Percentiles rank a stretch among this genome's conserved stretches.
phyloP scores from a whole-genome alignment of 345 rosid species.

The Lepidium africanum region DNA sequence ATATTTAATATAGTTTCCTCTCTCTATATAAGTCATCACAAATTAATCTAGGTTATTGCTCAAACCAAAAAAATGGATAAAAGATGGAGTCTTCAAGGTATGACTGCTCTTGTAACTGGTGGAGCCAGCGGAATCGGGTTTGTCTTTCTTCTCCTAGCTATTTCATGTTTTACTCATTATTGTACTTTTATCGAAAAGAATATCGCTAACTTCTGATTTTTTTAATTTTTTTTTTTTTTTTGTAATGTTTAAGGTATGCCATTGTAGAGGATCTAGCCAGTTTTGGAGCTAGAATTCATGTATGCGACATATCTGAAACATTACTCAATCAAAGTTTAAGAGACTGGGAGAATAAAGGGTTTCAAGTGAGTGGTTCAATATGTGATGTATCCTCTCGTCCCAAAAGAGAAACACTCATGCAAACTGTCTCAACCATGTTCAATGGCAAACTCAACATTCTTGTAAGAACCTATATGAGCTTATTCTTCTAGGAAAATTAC shows the following conservation, averaged over 20 bases:
- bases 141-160: neutral
- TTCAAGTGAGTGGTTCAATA: slow-evolving; percentile 1
- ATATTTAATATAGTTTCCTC: no score
- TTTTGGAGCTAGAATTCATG: slow-evolving; percentile 4
- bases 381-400: slow-evolving; percentile 8
- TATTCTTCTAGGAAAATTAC: no score
- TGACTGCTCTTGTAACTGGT: slow-evolving; percentile 44
- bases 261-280: slow-evolving; percentile 9
- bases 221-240: no score
- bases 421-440: neutral
- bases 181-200: neutral
- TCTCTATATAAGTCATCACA: no score
- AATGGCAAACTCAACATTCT: slow-evolving; percentile 11
- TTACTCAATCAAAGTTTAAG: neutral
- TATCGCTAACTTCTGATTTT: no score
- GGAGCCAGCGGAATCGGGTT: slow-evolving; percentile 36
- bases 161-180: neutral
- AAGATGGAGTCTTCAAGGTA: slow-evolving; percentile 45
- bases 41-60: no score
- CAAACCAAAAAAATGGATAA: slow-evolving; percentile 1
- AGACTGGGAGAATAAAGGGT: slow-evolving; percentile 18
- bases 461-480: neutral
- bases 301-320: neutral
- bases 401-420: slow-evolving; percentile 5
- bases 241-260: slow-evolving; percentile 4